These are phyloP conservation scores for Dactylonectria macrodidyma DNA, from an alignment of 2,329 filamentous ascomycete genomes.

Conservation along the genomic window DNA sequence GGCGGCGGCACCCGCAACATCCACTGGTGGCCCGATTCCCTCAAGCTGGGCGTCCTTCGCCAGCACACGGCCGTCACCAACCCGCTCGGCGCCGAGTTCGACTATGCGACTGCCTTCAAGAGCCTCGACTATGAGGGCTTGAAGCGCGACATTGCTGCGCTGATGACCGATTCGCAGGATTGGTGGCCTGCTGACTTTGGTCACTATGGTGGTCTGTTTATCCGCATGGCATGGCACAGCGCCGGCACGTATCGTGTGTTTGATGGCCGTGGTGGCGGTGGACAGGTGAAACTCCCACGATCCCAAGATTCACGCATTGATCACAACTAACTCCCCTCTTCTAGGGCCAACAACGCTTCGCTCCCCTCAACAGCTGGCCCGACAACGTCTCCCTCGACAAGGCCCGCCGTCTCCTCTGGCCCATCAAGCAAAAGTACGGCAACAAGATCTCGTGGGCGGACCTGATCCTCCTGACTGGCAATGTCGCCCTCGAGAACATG, in stretches of 20 bases:
- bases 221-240: constrained; percentile 87
- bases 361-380: constrained; percentile 85
- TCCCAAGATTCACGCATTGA: too few species aligned
- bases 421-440: constrained; percentile 88
- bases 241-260: constrained; percentile 83
- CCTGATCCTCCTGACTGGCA: constrained; percentile 79
- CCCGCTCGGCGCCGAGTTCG: constrained; percentile 75
- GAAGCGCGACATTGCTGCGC: constrained; percentile 79
- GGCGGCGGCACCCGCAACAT: constrained; percentile 77
- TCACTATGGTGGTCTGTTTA: constrained; percentile 85
- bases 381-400: constrained; percentile 86
- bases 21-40: constrained; percentile 81
- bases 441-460: constrained; percentile 88
- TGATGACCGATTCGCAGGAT: constrained; percentile 85
- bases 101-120: constrained; percentile 81
- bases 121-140: constrained; percentile 60
- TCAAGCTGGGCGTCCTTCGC: constrained; percentile 80
- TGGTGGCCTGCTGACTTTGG: constrained; percentile 89
- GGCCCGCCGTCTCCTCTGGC: constrained; percentile 82
- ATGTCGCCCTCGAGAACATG: constrained; percentile 84
- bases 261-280: constrained; percentile 83
- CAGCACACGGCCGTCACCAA: constrained; percentile 76
- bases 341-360: constrained; percentile 82
- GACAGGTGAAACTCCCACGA: constrained; percentile 45
- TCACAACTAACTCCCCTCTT: too few species aligned